A percentile compares a stretch with the other conserved stretches of the same genome.
phyloP scores from a whole-genome alignment of 345 rosid species.

The Citrus sp. region DNA sequence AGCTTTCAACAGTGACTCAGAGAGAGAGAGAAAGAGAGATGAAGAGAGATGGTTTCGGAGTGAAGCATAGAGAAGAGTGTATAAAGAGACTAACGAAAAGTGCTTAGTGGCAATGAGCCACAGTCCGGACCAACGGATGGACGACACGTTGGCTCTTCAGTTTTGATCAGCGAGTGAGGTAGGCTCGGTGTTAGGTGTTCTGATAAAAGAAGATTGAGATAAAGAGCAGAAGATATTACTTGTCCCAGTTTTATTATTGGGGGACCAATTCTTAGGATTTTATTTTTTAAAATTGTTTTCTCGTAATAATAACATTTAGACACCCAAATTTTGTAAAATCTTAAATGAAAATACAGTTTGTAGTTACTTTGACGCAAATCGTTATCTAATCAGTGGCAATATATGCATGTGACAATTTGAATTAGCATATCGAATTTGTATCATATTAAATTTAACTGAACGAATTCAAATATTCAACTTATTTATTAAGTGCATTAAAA shows the following conservation, averaged over 20 bases:
- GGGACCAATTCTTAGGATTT: background rate
- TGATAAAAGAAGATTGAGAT: background rate
- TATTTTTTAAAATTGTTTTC: no score
- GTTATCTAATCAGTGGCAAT: no score
- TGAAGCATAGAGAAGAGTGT: background rate
- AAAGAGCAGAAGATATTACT: background rate
- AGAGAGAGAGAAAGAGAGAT: background rate
- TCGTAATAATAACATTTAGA: background rate
- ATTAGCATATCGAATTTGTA: no score
- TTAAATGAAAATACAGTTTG: no score
- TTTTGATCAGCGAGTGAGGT: background rate
- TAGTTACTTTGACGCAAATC: no score
- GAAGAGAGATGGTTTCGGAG: background rate
- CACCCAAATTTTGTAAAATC: no score
- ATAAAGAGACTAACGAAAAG: background rate
- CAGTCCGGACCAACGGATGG: constrained; percentile 11
- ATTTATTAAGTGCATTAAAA: no score
- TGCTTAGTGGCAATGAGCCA: constrained; percentile 19
- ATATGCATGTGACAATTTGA: no score
- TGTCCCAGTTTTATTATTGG: background rate
- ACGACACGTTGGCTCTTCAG: constrained; percentile 31
- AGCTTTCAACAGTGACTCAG: background rate
- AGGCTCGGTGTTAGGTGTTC: constrained; percentile 30
- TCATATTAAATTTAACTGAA: no score
- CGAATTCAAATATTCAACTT: no score